Evolutionary conservation across 2,329 filamentous ascomycete genomes (phyloP).

Genomic region (Hymenoscyphus linearis): DNA sequence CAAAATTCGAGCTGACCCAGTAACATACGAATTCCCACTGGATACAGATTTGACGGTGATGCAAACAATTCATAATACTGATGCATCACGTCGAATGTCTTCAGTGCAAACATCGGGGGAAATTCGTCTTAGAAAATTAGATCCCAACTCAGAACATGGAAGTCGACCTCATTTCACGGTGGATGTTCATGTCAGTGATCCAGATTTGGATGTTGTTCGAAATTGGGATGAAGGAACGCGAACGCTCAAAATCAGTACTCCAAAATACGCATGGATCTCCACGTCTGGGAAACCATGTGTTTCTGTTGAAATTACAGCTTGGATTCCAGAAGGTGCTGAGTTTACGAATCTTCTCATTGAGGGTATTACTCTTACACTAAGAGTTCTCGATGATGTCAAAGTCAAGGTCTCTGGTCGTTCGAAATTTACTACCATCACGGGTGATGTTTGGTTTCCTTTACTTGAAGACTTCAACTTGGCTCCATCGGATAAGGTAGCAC

Average conservation of each 20-base stretch:
- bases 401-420: constrained; percentile 20
- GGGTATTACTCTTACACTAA: constrained; percentile 19
- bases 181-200: constrained; percentile 24
- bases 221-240: constrained; percentile 21
- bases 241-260: constrained; percentile 24
- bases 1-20: constrained; percentile 12
- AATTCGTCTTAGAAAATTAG: constrained; percentile 22
- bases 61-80: constrained; percentile 19
- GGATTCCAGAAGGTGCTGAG: constrained; percentile 27
- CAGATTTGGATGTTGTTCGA: constrained; percentile 15
- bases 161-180: constrained; percentile 22
- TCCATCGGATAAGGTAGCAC: constrained; percentile 1
- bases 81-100: constrained; percentile 3
- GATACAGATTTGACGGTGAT: constrained; percentile 20
- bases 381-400: constrained; percentile 24
- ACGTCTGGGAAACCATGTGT: constrained; percentile 21
- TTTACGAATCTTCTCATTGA: constrained; percentile 21
- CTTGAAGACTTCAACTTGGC: constrained; percentile 2
- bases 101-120: constrained; percentile 24
- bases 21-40: constrained; percentile 20
- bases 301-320: constrained; percentile 28
- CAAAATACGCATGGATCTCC: constrained; percentile 16
- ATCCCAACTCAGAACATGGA: constrained; percentile 17
- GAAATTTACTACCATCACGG: constrained; percentile 21
- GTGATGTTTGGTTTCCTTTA: constrained; percentile 23